Base-by-base conservation (phyloP, 2,329 filamentous ascomycete genomes). In the Zymoseptoria passerinii region DNA sequence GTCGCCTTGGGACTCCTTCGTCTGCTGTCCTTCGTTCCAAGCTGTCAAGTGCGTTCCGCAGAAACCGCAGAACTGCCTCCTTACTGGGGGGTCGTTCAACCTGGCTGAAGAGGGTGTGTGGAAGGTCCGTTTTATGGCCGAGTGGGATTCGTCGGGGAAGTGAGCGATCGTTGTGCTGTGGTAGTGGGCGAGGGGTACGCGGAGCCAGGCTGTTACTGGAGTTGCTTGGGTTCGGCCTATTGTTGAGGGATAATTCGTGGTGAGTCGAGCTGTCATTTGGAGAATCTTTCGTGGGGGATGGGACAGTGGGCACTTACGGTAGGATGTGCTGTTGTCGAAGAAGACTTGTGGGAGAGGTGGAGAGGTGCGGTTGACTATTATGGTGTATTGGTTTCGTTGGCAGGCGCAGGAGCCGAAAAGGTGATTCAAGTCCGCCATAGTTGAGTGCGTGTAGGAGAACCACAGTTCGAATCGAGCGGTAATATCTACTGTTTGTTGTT, bases 51-150 rank as follows among this genome's bases (percentile, higher is more conserved):
- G 88, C 0, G 91, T 95, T 55, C 92, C 92, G 72, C 92, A 96
- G 76, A 88, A 95, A 23, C 92, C 92, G 74, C 92, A 96, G 74
- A 96, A 96, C 65, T 90, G 83, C 53, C 89, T 84, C 70, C 87
- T 84, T 1, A 83, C 78, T 1, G 65, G 66, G 81, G 75, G 54
- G 65, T 78, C 67, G 71, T 83, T 81, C 16, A 85, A 83, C 35
- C 13, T 44, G 5, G 35, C 13, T 7, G 35, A n/a, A 20, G 71
- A 65, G 16, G 71, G 72, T 2, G 73, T 75, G 57, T 71, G 61
- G 65, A 76, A 79, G 50, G 73, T 76, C 53, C 75, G 74, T 55
- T 75, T 76, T 66, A 79, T 79, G 56, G 70, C 73, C 49, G 66
- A 61, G 56, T 74, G 76, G 6, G 73, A 74, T 76, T 96, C 92